phyloP scores from a whole-genome alignment of 208 protist species.

The Acanthamoeba sp. region DNA sequence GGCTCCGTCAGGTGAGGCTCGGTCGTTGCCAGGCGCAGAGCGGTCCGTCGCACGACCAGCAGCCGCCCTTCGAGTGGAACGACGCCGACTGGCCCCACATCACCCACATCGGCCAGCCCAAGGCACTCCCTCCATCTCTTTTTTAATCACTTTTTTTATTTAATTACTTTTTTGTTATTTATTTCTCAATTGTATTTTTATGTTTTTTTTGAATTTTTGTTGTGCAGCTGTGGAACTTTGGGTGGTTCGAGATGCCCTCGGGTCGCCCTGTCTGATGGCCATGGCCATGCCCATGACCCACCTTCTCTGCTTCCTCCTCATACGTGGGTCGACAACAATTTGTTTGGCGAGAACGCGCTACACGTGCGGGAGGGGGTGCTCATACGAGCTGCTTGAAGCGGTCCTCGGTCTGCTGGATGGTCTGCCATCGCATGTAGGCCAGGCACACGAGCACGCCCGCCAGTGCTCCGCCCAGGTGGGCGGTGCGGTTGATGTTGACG shows the following conservation, averaged over 20 bases:
- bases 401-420: too few relatives aligned
- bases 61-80: constrained; percentile 77
- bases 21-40: constrained; percentile 55
- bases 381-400: too few relatives aligned
- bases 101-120: constrained; percentile 72
- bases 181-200: not conserved
- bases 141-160: not conserved
- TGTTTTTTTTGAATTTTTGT: not conserved
- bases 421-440: not conserved
- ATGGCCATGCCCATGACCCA: too few relatives aligned
- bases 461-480: not conserved
- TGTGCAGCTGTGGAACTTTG: constrained; percentile 59
- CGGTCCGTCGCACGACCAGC: constrained; percentile 76
- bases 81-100: constrained; percentile 23
- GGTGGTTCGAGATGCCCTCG: constrained; percentile 29
- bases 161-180: constrained; percentile 3
- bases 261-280: constrained; percentile 32
- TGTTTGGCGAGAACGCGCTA: too few relatives aligned
- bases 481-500: not conserved
- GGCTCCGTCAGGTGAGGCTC: not conserved
- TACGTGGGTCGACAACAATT: too few relatives aligned
- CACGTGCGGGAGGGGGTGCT: too few relatives aligned
- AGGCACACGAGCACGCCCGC: not conserved
- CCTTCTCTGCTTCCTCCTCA: too few relatives aligned
- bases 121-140: not conserved